Evolutionary conservation across 495 filamentous ascomycete genomes (phyloP).

Genomic region (Pseudevernia furfuracea): DNA sequence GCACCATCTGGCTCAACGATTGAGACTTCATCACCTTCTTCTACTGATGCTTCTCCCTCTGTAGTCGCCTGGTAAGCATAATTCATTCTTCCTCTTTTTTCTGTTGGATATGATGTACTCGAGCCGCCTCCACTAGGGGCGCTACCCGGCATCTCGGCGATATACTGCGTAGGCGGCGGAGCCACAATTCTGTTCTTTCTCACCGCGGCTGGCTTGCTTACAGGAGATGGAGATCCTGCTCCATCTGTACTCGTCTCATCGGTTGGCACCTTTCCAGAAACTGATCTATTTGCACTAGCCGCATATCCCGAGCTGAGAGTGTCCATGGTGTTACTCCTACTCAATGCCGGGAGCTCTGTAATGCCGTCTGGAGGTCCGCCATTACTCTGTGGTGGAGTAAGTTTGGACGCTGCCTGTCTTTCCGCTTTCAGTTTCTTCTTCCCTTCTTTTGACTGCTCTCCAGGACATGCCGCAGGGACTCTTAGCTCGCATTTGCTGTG

Average conservation of each 20-base stretch:
- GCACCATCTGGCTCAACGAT: constrained; percentile 84
- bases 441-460: constrained; percentile 87
- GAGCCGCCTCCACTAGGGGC: constrained; percentile 30
- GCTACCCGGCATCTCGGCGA: constrained; percentile 50
- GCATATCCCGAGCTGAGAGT: constrained; percentile 86
- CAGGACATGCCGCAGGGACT: constrained; percentile 89
- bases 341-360: constrained; percentile 47
- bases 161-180: constrained; percentile 75
- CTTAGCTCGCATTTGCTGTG: constrained; percentile 99
- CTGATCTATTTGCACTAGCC: constrained; percentile 65
- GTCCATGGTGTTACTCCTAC: constrained; percentile 84
- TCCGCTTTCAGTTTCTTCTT: constrained; percentile 83
- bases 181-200: constrained; percentile 70
- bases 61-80: constrained; percentile 75
- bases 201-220: constrained; percentile 36
- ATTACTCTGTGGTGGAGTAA: constrained; percentile 38
- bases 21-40: constrained; percentile 65
- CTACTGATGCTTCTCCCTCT: constrained; percentile 70
- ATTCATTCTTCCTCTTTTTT: constrained; percentile 77
- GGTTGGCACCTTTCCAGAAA: constrained; percentile 48
- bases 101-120: constrained; percentile 34
- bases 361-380: constrained; percentile 34
- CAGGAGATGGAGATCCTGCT: constrained; percentile 27
- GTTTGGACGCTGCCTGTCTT: constrained; percentile 70
- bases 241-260: constrained; percentile 23